Percentiles rank a stretch among this genome's conserved stretches.
Conservation (phyloP, 1,139 yeast species). For the Taphrina wiesneri region DNA sequence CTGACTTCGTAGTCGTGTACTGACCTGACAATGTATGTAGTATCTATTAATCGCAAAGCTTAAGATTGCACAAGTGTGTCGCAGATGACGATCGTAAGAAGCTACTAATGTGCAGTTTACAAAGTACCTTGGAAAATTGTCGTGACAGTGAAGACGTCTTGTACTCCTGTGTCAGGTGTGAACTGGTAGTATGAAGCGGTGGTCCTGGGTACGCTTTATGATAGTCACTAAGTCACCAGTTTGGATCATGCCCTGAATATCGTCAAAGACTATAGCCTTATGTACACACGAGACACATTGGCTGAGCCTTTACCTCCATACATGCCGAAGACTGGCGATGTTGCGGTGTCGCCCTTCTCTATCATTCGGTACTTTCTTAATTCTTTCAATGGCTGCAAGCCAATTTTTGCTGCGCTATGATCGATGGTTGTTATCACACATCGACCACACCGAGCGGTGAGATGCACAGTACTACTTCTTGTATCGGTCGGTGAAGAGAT, state of each 20-base stretch:
- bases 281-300: not conserved
- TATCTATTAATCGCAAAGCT: too few relatives aligned
- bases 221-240: not conserved
- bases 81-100: not conserved
- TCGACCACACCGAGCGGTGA: constrained; percentile 11
- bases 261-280: not conserved
- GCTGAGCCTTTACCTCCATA: not conserved
- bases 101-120: not conserved
- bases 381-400: constrained; percentile 3
- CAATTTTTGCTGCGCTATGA: not conserved
- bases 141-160: not conserved
- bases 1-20: too few relatives aligned
- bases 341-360: constrained; percentile 1
- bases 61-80: not conserved
- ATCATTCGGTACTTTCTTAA: not conserved
- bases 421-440: not conserved
- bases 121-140: not conserved
- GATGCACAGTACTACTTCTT: not conserved
- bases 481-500: not conserved
- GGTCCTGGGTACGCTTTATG: not conserved
- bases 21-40: too few relatives aligned
- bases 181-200: not conserved
- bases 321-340: constrained; percentile 19
- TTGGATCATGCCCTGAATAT: not conserved
- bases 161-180: not conserved